Conservation (phyloP, 192 early-diverging fungal species). For the Dissophora globulifera region DNA sequence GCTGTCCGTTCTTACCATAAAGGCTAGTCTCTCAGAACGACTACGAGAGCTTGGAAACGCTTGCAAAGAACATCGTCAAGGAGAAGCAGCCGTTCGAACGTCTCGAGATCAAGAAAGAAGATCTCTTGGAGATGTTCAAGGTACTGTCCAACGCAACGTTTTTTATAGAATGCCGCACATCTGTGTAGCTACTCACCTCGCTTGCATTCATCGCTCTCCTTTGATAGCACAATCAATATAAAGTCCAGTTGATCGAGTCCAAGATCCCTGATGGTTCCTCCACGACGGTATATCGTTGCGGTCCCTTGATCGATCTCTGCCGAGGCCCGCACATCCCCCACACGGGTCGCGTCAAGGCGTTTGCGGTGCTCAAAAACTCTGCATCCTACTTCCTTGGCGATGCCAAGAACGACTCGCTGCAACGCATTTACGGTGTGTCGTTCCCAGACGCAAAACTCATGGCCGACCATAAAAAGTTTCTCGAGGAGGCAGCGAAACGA, state of each 20-base stretch:
- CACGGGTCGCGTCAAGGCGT: slow-evolving; percentile 92
- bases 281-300: slow-evolving; percentile 97
- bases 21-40: slow-evolving; percentile 83
- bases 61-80: slow-evolving; percentile 86
- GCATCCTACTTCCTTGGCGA: slow-evolving; percentile 98
- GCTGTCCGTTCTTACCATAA: no score
- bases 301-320: slow-evolving; percentile 96
- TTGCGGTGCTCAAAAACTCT: slow-evolving; percentile 95
- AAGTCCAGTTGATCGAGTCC: slow-evolving; percentile 89
- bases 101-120: slow-evolving; percentile 84
- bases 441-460: slow-evolving; percentile 98
- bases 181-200: neutral
- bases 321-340: slow-evolving; percentile 94
- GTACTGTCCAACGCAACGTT: no score
- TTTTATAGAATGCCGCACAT: no score
- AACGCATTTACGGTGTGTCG: slow-evolving; percentile 98
- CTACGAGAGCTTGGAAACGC: slow-evolving; percentile 84
- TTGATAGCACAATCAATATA: slow-evolving; percentile 90
- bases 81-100: slow-evolving; percentile 98
- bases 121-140: slow-evolving; percentile 97
- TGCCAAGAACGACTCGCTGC: slow-evolving; percentile 95
- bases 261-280: slow-evolving; percentile 91
- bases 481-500: slow-evolving; percentile 94
- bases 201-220: neutral
- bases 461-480: slow-evolving; percentile 91